Base-by-base conservation (phyloP, 2,329 filamentous ascomycete genomes). In the Cercospora nicotianae region DNA sequence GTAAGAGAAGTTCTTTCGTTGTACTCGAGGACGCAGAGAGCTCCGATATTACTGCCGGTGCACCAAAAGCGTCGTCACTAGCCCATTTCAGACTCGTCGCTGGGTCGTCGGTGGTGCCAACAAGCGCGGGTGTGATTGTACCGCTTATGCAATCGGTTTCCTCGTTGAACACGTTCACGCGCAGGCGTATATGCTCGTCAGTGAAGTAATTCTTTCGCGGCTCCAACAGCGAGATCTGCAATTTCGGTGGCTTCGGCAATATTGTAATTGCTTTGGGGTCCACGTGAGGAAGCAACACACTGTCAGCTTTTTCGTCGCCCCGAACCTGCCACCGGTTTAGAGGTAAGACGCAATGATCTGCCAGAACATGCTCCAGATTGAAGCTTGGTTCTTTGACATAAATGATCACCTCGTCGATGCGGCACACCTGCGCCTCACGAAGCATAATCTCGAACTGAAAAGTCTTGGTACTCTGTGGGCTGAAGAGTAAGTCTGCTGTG, bases 171-270 rank as follows among this genome's bases (percentile, higher is more conserved):
- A 97, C 81, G 53, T 90, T 87, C 45, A 98, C 83, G 0, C 85
- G 81, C 23, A 98, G 78, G 6, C 82, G 82, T 30, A 97, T 87
- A 0, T 82, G 79, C 80, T 99, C 95, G 74, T 96, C 91, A 1
- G 91, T 91, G 77, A 97, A 98, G 78, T 94, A 96, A 64, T 93
- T 89, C 12, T 87, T 85, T 66, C 85, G 83, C 7, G 90, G 79
- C 48, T 87, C 85, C 2, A 87, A 82, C 9, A 92, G 81, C 28
- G 82, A 85, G 57, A 99, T 87, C 73, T 92, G 89, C 82, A 99
- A 88, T 79, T 97, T 98, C 0, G 95, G 95, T 30, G 94, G 95
- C 72, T 96, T 91, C 1, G 95, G 94, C 64, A 93, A 84, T 26
- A 99, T 89, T 65, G 87, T 89, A 65, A 96, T 86, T 1, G 82